These are phyloP conservation scores for Dioscorea cayenensis DNA, from an alignment of 116 monocot genomes.

Conservation along the genomic window DNA sequence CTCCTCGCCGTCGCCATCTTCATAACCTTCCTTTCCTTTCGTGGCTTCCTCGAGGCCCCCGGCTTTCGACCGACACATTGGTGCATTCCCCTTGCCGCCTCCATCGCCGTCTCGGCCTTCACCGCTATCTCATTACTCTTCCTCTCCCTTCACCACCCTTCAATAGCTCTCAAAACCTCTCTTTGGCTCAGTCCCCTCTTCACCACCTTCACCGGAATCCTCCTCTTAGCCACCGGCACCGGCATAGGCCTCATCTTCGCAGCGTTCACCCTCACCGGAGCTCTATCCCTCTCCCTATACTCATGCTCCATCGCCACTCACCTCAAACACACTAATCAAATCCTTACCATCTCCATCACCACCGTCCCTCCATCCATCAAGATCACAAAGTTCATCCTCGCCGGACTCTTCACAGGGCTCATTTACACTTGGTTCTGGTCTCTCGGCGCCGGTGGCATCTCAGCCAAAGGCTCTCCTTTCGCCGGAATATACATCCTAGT, in stretches of 20 bases:
- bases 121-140: conserved; percentile 24
- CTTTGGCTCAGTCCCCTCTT: conserved; percentile 56
- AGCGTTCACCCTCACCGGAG: conserved; percentile 8
- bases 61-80: conserved; percentile 27
- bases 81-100: conserved; percentile 38
- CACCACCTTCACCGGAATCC: conserved; percentile 16
- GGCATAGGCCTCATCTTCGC: conserved; percentile 24
- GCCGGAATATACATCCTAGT: conserved; percentile 27
- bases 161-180: conserved; percentile 23
- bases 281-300: conserved; percentile 36
- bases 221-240: conserved; percentile 35
- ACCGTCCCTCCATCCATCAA: neutral
- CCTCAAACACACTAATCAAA: conserved; percentile 19
- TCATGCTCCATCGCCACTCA: conserved; percentile 52
- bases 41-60: conserved; percentile 17
- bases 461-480: conserved; percentile 19
- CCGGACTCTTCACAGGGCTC: conserved; percentile 21
- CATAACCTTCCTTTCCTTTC: conserved; percentile 43
- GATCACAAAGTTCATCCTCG: conserved; percentile 5
- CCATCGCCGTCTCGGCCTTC: conserved; percentile 20
- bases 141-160: conserved; percentile 26
- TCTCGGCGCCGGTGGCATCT: conserved; percentile 35
- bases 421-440: conserved; percentile 42
- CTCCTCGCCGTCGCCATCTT: conserved; percentile 33
- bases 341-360: conserved; percentile 30